Evolutionary conservation across 495 filamentous ascomycete genomes (phyloP), one percentile per base, ranked within the genome.

Genomic region (Neurospora sp.): DNA sequence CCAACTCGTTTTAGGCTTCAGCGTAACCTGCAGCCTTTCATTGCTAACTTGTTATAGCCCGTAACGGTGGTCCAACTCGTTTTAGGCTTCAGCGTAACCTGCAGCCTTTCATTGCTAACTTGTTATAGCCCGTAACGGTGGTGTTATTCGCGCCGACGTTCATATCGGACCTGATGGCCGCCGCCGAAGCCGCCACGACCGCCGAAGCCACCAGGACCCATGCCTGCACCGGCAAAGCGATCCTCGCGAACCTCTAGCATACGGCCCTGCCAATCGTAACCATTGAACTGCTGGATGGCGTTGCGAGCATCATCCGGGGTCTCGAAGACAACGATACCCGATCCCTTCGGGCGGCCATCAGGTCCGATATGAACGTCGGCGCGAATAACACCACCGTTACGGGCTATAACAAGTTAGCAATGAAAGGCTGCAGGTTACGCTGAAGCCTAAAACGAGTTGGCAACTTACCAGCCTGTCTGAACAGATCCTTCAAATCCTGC

Each of bases 401-500:
- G 84, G 78, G 82, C 85, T 88, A 72, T 71, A 72, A 69, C 35
- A 73, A 45, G 74, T 27, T 61, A 71, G 71, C 31, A 73, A 70
- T 53, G 69, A 40, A 37, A 69, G 37, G 38, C 37, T 38, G 12
- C 18, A 27, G 20, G 71, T 35, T 31, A 65, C 14, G 14, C 47
- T 45, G 41, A 71, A 74, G 65, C 42, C 61, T n/a, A 12, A 22
- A 39, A 8, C 39, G 40, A 39, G 3, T 47, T 6, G 14, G 39
- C 73, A 39, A 88, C 91, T 88, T 88, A 97, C 96, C 93, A 85
- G 96, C 93, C 88, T 98, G 94, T 78, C 96, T 94, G 88, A 99
- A 99, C 75, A 99, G 86, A 83, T 99, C 96, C 86, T 99, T 99
- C 80, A 99, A 84, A 82, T 99, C 96, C 86, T 99, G 96, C 96